phyloP scores from a whole-genome alignment of 2,329 filamentous ascomycete genomes.

The Trichoderma polysporum region DNA sequence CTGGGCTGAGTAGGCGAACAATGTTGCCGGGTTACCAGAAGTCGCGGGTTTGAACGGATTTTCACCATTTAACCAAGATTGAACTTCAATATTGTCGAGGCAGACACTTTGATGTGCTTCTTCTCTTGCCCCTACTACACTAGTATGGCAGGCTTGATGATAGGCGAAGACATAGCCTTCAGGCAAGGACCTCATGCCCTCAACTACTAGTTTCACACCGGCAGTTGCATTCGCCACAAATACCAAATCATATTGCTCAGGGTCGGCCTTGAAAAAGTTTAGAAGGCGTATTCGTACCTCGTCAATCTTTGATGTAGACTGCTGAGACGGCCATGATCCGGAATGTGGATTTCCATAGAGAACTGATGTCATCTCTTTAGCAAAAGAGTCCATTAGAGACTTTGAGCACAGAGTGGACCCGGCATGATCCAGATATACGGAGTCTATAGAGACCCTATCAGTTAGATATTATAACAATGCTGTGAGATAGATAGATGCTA shows the following conservation, averaged over 20 bases:
- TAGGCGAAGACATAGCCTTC: constrained; percentile 81
- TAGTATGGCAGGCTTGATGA: constrained; percentile 83
- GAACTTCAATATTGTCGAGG: constrained; percentile 63
- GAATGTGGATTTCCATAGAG: constrained; percentile 94
- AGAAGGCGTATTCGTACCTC: constrained; percentile 70
- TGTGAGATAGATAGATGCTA: not conserved
- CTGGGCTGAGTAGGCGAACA: constrained; percentile 84
- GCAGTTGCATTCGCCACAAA: constrained; percentile 94
- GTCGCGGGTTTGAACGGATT: constrained; percentile 31
- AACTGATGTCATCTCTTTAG: constrained; percentile 72
- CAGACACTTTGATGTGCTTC: constrained; percentile 65
- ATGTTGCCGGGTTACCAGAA: constrained; percentile 30
- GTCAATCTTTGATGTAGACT: constrained; percentile 72
- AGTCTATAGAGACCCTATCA: constrained; percentile 48
- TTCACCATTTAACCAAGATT: constrained; percentile 58
- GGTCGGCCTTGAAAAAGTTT: constrained; percentile 76
- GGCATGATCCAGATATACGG: constrained; percentile 87
- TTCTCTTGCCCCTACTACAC: constrained; percentile 77
- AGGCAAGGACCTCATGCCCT: constrained; percentile 67
- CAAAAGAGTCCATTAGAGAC: constrained; percentile 77
- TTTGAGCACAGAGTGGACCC: constrained; percentile 85
- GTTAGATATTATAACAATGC: not conserved
- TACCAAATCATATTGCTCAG: constrained; percentile 78
- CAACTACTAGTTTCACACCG: constrained; percentile 81
- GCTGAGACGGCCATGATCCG: constrained; percentile 75